Evolutionary conservation across 116 monocot genomes (phyloP).

Genomic region (Dioscorea cayenensis): DNA sequence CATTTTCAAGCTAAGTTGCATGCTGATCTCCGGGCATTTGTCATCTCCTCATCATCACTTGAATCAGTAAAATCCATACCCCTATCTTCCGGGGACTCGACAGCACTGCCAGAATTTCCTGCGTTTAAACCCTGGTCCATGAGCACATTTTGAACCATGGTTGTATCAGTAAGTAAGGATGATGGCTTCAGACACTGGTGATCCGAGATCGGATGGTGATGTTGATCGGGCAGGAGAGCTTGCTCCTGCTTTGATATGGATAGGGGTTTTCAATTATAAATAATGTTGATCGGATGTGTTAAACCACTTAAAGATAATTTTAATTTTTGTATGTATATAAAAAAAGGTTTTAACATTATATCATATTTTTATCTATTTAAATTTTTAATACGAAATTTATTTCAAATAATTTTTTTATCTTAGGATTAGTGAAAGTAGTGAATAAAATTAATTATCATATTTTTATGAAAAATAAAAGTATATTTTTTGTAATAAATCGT

Average conservation of each 20-base stretch:
- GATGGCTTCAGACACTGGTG: not conserved
- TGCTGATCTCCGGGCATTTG: not conserved
- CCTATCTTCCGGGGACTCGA: not conserved
- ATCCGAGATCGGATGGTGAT: not conserved
- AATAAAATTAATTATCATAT: too few relatives aligned
- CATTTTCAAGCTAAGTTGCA: not conserved
- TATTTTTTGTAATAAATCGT: too few relatives aligned
- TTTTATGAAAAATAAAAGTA: too few relatives aligned
- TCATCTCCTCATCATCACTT: not conserved
- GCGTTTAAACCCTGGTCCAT: not conserved
- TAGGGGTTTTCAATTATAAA: conserved; percentile 5
- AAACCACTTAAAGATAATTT: too few relatives aligned
- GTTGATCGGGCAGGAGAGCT: not conserved
- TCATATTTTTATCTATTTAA: too few relatives aligned
- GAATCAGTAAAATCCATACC: not conserved
- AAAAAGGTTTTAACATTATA: too few relatives aligned
- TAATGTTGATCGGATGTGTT: too few relatives aligned
- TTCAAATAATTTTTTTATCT: too few relatives aligned
- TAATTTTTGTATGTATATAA: too few relatives aligned
- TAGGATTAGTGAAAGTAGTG: too few relatives aligned
- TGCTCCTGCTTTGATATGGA: conserved; percentile 6
- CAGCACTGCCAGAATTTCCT: not conserved
- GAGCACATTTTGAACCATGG: not conserved
- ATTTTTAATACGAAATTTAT: too few relatives aligned
- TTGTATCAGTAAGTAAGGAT: not conserved